Base-by-base conservation (phyloP, 176 grass and related monocot species). In the Carex myosuroides region DNA sequence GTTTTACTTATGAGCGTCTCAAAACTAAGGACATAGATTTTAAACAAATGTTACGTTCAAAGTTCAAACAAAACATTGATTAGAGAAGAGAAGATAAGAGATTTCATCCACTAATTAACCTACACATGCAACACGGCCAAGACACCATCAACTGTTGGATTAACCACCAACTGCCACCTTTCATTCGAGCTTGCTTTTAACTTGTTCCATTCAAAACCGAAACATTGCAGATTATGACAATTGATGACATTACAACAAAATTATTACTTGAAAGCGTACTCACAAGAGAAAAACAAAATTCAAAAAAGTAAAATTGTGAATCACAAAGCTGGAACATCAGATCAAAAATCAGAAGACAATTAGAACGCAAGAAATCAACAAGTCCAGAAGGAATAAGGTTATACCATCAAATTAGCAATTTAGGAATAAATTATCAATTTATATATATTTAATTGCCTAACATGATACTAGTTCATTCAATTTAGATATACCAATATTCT, bases 381-480 rank as follows among this genome's bases (percentile, higher is more conserved):
- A 29, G 41, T 46, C 79, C 17, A 21, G 60, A 81, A 81, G 50
- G 59, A 83, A 68, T 68, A 44, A 69, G 26, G 73, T 33, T 78
- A 56, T 66, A 48, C 64, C 62, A 68, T 63, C 62, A 83, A 68
- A 83, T 83, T 32, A 83, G 62, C 63, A 66, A 68, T 62, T 20
- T 30, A 26, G 22, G 35, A 52, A 62, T 26, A 65, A 82, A 69
- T 64, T 83, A 69, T 78, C 73, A 33, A 33, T 30, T 83, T 66
- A 18, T 48, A 83, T 54, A 83, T 53, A 68, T 18, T 83, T 83
- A 50, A 83, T 83, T 69, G 81, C 41, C 62, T 83, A 83, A 83
- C 62, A 69, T 29, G 21, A 37, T 83, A 55, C 24, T 66, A 69
- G 44, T 68, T 81, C 44, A 32, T 24, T 55, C 48, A 78, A 78